These are phyloP conservation scores for Scleromitrula shiraiana DNA, from an alignment of 2,329 filamentous ascomycete species.

Conservation along the genomic window DNA sequence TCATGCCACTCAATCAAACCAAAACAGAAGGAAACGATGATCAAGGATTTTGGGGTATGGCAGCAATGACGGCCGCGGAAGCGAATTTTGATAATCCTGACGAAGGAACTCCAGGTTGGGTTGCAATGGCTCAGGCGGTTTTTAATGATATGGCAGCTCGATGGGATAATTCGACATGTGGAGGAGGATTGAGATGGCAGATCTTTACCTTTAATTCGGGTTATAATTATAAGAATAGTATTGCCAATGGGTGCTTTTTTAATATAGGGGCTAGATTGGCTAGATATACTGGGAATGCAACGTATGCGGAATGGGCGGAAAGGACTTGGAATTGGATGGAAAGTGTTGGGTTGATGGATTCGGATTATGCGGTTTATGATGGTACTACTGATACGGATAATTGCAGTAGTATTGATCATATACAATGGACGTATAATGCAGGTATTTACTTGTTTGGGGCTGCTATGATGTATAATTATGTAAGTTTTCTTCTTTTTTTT, in stretches of 20 bases:
- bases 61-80: constrained; percentile 63
- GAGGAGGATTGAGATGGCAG: constrained; percentile 76
- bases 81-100: constrained; percentile 52
- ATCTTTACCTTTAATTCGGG: constrained; percentile 76
- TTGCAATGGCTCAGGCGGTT: constrained; percentile 66
- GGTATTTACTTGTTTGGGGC: constrained; percentile 57
- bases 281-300: constrained; percentile 66
- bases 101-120: constrained; percentile 50
- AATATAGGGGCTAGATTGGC: constrained; percentile 58
- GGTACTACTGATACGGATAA: constrained; percentile 48
- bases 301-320: constrained; percentile 70
- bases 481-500: no score
- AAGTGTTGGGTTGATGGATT: constrained; percentile 48
- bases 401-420: constrained; percentile 49
- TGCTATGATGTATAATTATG: constrained; percentile 40
- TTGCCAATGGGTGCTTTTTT: constrained; percentile 55
- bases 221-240: constrained; percentile 66
- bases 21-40: constrained; percentile 58
- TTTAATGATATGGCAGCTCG: constrained; percentile 60
- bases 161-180: constrained; percentile 62
- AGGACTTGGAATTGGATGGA: constrained; percentile 63
- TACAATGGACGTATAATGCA: constrained; percentile 63
- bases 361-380: constrained; percentile 47
- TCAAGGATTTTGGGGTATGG: constrained; percentile 64
- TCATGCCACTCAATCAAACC: constrained; percentile 67